Base-by-base conservation (phyloP, 257 asterid species). In the Voacanga thouarsii region DNA sequence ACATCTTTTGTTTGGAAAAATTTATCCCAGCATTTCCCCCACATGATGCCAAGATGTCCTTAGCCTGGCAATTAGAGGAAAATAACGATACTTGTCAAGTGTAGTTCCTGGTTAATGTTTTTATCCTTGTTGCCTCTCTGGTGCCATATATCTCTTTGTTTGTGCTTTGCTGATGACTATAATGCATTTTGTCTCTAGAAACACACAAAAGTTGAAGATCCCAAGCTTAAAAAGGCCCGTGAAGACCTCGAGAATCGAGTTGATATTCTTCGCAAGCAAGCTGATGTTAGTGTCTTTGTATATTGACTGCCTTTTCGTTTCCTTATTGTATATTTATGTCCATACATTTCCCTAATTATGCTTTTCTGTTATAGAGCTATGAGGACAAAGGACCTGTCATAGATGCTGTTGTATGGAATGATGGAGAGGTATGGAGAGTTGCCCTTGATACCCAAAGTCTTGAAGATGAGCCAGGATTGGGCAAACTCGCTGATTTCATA, bases 321-420 rank as follows among this genome's bases (percentile, higher is more conserved):
- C 78, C 75, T 68, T 64, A 47, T 82, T 75, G 55, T 69, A 71
- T 19, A 76, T 78, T 66, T 81, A 56, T 68, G 60, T 76, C 80
- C 75, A 51, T 83, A 28, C 56, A 77, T 83, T 78, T 76, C 71
- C 70, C 75, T 76, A 47, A 75, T 77, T 71, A 43, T 76, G 77
- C 57, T 70, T 71, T 8, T 75, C 59, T 59, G 57, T 60, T 66
- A 63, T 85, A 95, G 99, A 90, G 86, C 86, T 95, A 92, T 76
- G 97, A 93, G 79, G 99, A 95, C 82, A 95, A 92, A 83, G 98
- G 99, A 71, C 98, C 99, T 70, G 83, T 89, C 45, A 87, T 95
- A 81, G 99, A 95, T 89, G 99, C 97, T 81, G 99, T 95, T 61
- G 98, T 93, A 66, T 95, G 99, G 99, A 92, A 95, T 77, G 99